Evolutionary conservation across 108 stramenopile genomes (phyloP), one percentile per base, ranked within the genome.

Genomic region (Skeletonema grethae): DNA sequence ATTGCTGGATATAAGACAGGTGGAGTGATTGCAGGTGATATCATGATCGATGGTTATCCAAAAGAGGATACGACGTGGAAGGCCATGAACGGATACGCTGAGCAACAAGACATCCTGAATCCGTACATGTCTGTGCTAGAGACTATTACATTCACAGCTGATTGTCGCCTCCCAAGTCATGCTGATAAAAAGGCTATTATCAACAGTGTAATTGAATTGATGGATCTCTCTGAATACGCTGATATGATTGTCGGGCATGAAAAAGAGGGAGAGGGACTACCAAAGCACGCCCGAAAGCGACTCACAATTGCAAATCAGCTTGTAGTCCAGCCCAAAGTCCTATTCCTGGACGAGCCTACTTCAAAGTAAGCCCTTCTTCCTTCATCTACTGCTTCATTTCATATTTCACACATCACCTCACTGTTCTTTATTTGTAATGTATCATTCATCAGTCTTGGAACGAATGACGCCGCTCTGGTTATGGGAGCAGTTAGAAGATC

Each of bases 1-100:
- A 70, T 90, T 12, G 88, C 89, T 3, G 90, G 90, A 10, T 88
- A 89, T 61, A 90, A 90, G 60, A 88, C 89, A 32, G 86, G 86
- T 3, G 89, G 89, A 7, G 59, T 34, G 15, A 62, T 88, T 50
- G 72, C 64, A 3, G 89, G 91, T 2, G 87, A 90, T n/a, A 88
- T 92, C 31, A 59, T 61, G 25, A 68, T 90, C 39, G 87, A 90
- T 67, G 88, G 90, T 18, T 60, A 46, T 25, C 68, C 79, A 9
- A 86, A 88, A 69, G 57, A 73, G 15, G 59, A 30, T 2, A 29
- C 62, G 7, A 80, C 43, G 5, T 75, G 73, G 73, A 80, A 75
- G 61, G 39, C 16, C 22, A 60, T 80, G 3, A 50, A n/a, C 64
- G 79, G 73, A 7, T 80, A 80, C 22, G 79, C 71, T 28, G 70